Evolutionary conservation across 768 basidiomycete species (phyloP), one percentile per base, ranked within the genome.

Genomic region (Hortiboletus campestris): DNA sequence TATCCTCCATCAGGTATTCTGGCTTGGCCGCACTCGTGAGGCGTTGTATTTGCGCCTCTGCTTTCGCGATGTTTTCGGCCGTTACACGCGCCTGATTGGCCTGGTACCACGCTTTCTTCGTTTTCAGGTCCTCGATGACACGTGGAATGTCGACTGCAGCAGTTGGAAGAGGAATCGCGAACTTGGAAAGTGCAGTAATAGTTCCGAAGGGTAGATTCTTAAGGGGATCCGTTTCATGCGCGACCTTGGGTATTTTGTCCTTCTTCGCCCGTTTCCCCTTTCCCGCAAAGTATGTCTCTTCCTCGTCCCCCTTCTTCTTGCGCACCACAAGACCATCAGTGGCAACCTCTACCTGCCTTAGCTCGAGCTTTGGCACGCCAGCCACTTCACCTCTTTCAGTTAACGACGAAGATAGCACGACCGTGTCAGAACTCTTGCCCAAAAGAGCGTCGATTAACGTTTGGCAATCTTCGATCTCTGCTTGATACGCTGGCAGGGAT

Each of bases 381-480:
- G 72, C 77, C 20, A 89, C 72, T 44, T 82, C 71, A 13, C 60
- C 75, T 49, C 75, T 72, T 61, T 75, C 77, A 10, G 71, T 58
- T 32, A 71, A 53, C 39, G 78, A 70, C 31, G 73, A 67, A n/a
- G 81, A 76, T 59, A 76, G 70, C 13, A 75, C 71, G 34, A 74
- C 73, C 38, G 75, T 73, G 14, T 76, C 80, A 39, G 75, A 75
- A 42, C 74, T 72, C 72, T 86, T 89, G 22, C 88, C 88, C 17
- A 81, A 85, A 74, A 97, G 85, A 67, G 79, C 85, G 71, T 94
- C 89, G 67, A 96, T 87, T 61, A 97, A 84, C 4, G 89, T 96
- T 67, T 91, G 88, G 75, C 94, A 98, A 70, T 98, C 97, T 76
- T 98, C 93, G 64, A 99, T 94, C 70, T 98, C 85, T 50, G 85